These are phyloP conservation scores for Chrysanthemum lavandulifolium DNA, from an alignment of 129 eudicot genomes.

Conservation along the genomic window DNA sequence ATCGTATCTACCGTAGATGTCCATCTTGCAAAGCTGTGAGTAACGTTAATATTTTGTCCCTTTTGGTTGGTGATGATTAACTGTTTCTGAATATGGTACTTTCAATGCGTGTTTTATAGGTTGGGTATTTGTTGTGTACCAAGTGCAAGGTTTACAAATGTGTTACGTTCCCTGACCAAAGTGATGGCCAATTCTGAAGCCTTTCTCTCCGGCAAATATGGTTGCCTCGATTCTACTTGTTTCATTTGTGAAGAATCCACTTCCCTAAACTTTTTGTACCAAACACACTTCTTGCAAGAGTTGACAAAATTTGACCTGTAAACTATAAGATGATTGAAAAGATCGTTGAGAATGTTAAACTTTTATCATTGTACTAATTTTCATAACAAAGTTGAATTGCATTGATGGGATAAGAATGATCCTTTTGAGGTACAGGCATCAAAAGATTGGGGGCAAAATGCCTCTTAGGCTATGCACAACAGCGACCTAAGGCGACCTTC, in stretches of 20 bases:
- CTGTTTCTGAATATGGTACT: background rate
- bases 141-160: slow-evolving; percentile 94
- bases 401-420: too few relatives aligned
- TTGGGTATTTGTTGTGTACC: slow-evolving; percentile 70
- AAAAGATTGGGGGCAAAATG: too few relatives aligned
- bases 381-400: too few relatives aligned
- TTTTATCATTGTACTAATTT: too few relatives aligned
- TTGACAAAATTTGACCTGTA: background rate
- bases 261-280: background rate
- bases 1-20: slow-evolving; percentile 78
- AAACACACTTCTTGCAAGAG: background rate
- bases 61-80: background rate
- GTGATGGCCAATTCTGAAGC: slow-evolving; percentile 50
- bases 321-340: slow-evolving; percentile 3
- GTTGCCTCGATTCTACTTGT: background rate
- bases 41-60: background rate
- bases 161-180: slow-evolving; percentile 74
- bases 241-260: background rate
- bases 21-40: slow-evolving; percentile 96
- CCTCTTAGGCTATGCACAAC: too few relatives aligned
- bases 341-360: background rate
- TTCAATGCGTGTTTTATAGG: slow-evolving; percentile 32
- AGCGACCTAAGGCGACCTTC: too few relatives aligned
- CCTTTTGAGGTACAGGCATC: too few relatives aligned
- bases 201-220: slow-evolving; percentile 13